Conservation (phyloP, 192 early-diverging fungal species). For the Coemansia sp. region DNA sequence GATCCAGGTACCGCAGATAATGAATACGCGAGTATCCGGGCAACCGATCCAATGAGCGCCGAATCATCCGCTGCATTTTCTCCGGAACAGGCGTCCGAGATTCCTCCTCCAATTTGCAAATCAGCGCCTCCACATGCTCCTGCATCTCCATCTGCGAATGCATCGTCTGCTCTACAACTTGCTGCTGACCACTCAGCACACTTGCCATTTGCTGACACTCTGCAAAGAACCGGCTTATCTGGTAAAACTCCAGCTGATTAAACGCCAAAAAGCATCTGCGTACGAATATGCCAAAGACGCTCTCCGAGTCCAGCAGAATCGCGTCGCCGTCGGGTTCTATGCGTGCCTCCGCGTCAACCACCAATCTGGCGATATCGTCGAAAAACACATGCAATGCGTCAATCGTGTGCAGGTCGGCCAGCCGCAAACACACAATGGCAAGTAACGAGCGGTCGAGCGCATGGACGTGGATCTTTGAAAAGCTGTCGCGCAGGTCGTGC, state of each 20-base stretch:
- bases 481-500: not conserved
- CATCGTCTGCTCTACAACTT: not conserved
- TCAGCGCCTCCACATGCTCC: constrained; percentile 30
- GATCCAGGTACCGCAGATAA: constrained; percentile 32
- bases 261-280: constrained; percentile 50
- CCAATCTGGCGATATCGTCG: constrained; percentile 22
- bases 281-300: constrained; percentile 46
- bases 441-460: constrained; percentile 19
- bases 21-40: constrained; percentile 31
- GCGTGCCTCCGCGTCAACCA: constrained; percentile 15
- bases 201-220: constrained; percentile 13
- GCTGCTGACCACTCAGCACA: not conserved
- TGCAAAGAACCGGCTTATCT: constrained; percentile 18
- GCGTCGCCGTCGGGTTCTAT: constrained; percentile 10
- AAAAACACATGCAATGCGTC: constrained; percentile 41
- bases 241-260: constrained; percentile 52
- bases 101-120: constrained; percentile 28
- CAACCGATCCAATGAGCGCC: not conserved
- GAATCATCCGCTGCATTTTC: constrained; percentile 19
- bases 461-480: constrained; percentile 5
- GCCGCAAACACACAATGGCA: constrained; percentile 5
- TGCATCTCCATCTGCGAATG: constrained; percentile 32
- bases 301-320: constrained; percentile 41
- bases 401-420: constrained; percentile 18
- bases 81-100: constrained; percentile 7